A percentile compares a stretch with the other conserved stretches of the same genome.
phyloP scores from a whole-genome alignment of 352 stramenopile genomes.

The Phytophthora fragariaefolia region DNA sequence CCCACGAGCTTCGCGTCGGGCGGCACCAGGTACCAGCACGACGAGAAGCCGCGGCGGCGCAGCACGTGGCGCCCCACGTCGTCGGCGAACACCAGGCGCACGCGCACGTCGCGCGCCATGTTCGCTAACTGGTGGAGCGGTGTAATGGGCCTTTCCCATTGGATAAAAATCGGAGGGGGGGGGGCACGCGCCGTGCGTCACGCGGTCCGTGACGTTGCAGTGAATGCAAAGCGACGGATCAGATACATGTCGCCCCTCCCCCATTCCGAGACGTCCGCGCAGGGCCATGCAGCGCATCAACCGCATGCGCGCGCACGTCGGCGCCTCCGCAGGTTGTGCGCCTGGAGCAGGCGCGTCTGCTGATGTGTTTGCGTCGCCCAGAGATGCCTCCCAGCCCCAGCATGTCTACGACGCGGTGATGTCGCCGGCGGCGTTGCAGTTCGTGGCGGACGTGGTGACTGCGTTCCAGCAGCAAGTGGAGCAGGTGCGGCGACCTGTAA shows the following conservation, averaged over 20 bases:
- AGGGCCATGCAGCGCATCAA: slow-evolving; percentile 47
- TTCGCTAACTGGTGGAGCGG: neutral
- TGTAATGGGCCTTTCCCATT: neutral
- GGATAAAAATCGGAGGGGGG: no score
- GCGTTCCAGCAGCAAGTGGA: slow-evolving; percentile 74
- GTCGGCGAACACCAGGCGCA: slow-evolving; percentile 64
- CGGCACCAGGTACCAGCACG: slow-evolving; percentile 77
- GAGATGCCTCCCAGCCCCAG: slow-evolving; percentile 22
- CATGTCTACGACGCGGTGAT: slow-evolving; percentile 77
- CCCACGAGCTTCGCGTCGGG: slow-evolving; percentile 53
- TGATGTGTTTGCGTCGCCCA: slow-evolving; percentile 40
- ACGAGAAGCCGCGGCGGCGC: slow-evolving; percentile 53
- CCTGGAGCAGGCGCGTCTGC: neutral
- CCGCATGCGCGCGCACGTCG: slow-evolving; percentile 46
- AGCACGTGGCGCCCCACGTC: slow-evolving; percentile 55
- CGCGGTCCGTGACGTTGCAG: neutral
- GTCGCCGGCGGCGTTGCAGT: slow-evolving; percentile 84
- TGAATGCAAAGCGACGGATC: neutral
- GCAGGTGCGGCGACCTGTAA: no score
- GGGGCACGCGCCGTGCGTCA: neutral
- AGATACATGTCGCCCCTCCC: no score
- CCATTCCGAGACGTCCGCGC: slow-evolving; percentile 9
- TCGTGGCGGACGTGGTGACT: slow-evolving; percentile 83
- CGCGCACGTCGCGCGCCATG: slow-evolving; percentile 15
- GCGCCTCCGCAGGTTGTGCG: slow-evolving; percentile 6